A percentile compares a stretch with the other conserved stretches of the same genome.
These are phyloP conservation scores for Lathyrus oleraceus DNA, from an alignment of 306 rosid genomes.

Conservation along the genomic window DNA sequence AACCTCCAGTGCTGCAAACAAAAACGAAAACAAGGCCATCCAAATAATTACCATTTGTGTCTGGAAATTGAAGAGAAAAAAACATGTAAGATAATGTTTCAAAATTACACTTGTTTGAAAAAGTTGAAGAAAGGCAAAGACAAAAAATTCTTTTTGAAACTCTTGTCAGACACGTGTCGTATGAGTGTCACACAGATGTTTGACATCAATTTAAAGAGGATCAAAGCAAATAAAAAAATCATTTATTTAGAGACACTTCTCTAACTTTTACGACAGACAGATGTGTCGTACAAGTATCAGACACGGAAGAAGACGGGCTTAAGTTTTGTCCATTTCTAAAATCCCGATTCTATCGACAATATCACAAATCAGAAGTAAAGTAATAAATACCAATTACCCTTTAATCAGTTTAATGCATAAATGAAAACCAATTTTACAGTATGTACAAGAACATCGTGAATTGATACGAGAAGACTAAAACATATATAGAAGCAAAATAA, in stretches of 20 bases:
- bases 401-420: too few relatives aligned
- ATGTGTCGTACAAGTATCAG: too few relatives aligned
- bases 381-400: too few relatives aligned
- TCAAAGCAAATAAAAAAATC: too few relatives aligned
- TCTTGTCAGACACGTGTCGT: background rate
- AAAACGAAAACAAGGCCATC: background rate
- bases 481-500: constrained; percentile 4
- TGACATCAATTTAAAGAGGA: too few relatives aligned
- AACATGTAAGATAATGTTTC: constrained; percentile 10
- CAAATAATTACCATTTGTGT: constrained; percentile 39
- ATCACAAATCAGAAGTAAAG: too few relatives aligned
- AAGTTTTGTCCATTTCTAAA: too few relatives aligned
- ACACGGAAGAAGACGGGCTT: too few relatives aligned
- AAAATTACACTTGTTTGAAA: background rate
- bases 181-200: background rate
- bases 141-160: background rate
- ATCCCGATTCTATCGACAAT: too few relatives aligned
- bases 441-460: background rate
- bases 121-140: background rate
- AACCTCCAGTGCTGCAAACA: constrained; percentile 46
- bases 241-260: too few relatives aligned
- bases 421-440: too few relatives aligned
- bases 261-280: too few relatives aligned
- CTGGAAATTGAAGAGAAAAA: constrained; percentile 48
- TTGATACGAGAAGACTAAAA: constrained; percentile 8